These are phyloP conservation scores for Zea mays DNA, from an alignment of 176 grass and related monocot species.

Conservation along the genomic window Zm-B73-REFERENCE-NAM-5.0 NC_050105.1:101237501-101238000, in stretches of 20 bases:
- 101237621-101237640: background rate
- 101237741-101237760: slow-evolving; percentile 1
- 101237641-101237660: slow-evolving; percentile 1
- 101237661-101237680: slow-evolving; percentile 15
- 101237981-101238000: slow-evolving; percentile 22
- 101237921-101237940: slow-evolving; percentile 96
- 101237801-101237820: slow-evolving; percentile 79
- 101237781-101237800: background rate
- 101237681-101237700: background rate
- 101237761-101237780: background rate
- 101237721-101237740: background rate
- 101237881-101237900: slow-evolving; percentile 94
- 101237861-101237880: slow-evolving; percentile 90
- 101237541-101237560: no score
- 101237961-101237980: slow-evolving; percentile 77
- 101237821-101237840: slow-evolving; percentile 95
- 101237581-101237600: no score
- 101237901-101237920: slow-evolving; percentile 95
- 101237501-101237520: no score
- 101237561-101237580: no score
- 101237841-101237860: slow-evolving; percentile 83
- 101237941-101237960: slow-evolving; percentile 96
- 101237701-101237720: background rate
- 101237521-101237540: no score
- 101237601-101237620: background rate